Base-by-base conservation (phyloP, 495 filamentous ascomycete genomes). In the Neurospora discreta region DNA sequence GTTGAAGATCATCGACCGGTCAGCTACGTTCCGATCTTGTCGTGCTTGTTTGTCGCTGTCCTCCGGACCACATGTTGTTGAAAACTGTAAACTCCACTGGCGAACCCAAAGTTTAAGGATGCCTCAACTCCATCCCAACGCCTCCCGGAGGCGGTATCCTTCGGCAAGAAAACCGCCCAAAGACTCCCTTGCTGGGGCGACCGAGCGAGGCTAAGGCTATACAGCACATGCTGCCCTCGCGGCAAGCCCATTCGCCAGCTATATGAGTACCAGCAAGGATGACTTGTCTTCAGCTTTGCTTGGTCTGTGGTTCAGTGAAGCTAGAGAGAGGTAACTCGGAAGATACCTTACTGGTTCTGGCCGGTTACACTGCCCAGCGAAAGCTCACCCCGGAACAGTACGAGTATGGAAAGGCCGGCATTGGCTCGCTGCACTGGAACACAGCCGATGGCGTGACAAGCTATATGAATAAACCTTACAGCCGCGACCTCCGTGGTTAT, bases 401-500 rank as follows among this genome's bases (percentile, higher is more conserved):
- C 23, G 72, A 78, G 30, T 70, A 70, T 7, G 4, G 71, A 15
- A 77, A 79, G n/a, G 72, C 74, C 60, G 73, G 74, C 3, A 72
- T 78, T 23, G 75, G 78, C 42, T 75, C 73, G 3, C 39, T 79
- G 26, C 76, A 82, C 72, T 84, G 82, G 76, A 73, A 76, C 69
- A 83, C 82, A 15, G 74, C 77, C 42, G 74, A 75, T 42, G 69
- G 74, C 6, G 78, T 77, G 13, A 71, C 78, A 9, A 75, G 81
- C 30, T 82, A 85, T 69, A 83, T 72, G 68, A 71, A 77, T 58
- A 78, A 82, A 72, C 82, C 83, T 6, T 78, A 85, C 43, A 80
- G 78, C 67, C 77, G 84, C 23, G 84, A 84, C 65, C 65, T 75
- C 77, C 15, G 78, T 85, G 30, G 74, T 76, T 60, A 84, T 86